Evolutionary conservation across 192 early-diverging fungal genomes (phyloP).

Genomic region (Phlyctochytrium arcticum): DNA sequence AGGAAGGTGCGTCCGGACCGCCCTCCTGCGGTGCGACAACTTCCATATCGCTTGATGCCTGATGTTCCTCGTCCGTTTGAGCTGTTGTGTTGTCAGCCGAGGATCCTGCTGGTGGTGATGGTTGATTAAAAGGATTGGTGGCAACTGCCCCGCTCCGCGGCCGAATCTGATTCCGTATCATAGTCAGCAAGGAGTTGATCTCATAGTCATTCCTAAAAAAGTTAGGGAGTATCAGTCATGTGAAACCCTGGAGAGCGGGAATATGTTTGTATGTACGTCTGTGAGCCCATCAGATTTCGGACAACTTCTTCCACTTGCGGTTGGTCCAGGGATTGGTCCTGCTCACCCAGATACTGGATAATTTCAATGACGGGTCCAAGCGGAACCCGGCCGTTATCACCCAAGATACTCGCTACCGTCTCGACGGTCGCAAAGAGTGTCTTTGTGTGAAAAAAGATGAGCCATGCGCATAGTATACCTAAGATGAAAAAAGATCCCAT

Average conservation of each 20-base stretch:
- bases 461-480: neutral
- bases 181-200: neutral
- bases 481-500: neutral
- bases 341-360: slow-evolving; percentile 29
- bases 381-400: slow-evolving; percentile 31
- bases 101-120: too few species aligned
- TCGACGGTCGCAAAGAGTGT: slow-evolving; percentile 37
- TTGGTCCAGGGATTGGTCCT: slow-evolving; percentile 19
- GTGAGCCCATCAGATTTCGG: neutral
- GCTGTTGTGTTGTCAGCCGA: too few species aligned
- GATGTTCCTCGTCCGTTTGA: too few species aligned
- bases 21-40: too few species aligned
- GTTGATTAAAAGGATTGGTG: too few species aligned
- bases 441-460: neutral
- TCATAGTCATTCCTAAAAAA: neutral
- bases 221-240: neutral
- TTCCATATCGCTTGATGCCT: too few species aligned
- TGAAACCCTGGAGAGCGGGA: neutral
- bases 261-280: neutral
- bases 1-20: too few species aligned
- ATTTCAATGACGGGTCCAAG: slow-evolving; percentile 20
- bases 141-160: neutral
- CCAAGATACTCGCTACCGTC: slow-evolving; percentile 19
- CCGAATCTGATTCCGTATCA: neutral
- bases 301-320: slow-evolving; percentile 10